Evolutionary conservation across 306 rosid species (phyloP).

Genomic region (Quercus cerris): DNA sequence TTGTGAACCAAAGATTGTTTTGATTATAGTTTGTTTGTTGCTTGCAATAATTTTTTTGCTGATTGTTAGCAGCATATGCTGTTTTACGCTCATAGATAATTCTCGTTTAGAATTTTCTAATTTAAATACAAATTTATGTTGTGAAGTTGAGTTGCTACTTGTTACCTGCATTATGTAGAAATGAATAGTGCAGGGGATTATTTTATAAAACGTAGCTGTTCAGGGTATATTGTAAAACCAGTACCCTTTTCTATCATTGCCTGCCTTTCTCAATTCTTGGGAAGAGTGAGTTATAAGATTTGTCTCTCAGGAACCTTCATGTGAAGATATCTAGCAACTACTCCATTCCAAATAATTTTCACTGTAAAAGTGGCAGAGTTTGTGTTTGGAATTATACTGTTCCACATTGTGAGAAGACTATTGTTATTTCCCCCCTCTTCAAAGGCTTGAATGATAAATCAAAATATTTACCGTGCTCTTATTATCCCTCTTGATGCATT

Average conservation of each 20-base stretch:
- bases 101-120: too few species aligned
- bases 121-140: not conserved
- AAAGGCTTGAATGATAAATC: not conserved
- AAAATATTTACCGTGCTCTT: not conserved
- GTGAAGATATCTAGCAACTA: not conserved
- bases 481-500: not conserved
- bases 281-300: not conserved
- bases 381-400: not conserved
- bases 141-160: constrained; percentile 4
- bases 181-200: too few species aligned
- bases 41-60: too few species aligned
- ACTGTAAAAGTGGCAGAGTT: not conserved
- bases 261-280: not conserved
- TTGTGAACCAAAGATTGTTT: too few species aligned
- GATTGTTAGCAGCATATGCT: too few species aligned
- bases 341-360: too few species aligned
- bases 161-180: too few species aligned
- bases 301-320: not conserved
- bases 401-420: not conserved
- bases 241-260: not conserved
- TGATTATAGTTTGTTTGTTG: too few species aligned
- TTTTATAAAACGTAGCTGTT: too few species aligned
- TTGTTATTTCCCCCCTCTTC: not conserved
- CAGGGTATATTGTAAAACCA: not conserved
- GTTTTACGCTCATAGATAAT: too few species aligned